phyloP scores from a whole-genome alignment of 176 grass and related monocot species.

The Thinopyrum elongatum region DNA sequence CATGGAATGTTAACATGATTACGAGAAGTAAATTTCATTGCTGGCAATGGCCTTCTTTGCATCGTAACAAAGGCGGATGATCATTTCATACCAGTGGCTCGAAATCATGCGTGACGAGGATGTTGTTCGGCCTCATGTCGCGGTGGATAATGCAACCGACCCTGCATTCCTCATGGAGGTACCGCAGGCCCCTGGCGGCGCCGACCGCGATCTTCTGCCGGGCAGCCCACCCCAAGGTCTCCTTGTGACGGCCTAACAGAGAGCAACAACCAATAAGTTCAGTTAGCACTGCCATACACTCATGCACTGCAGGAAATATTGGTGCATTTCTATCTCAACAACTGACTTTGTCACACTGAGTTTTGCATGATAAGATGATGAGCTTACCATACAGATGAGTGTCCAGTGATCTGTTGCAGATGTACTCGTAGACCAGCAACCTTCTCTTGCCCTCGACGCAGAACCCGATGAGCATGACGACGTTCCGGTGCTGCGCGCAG shows the following conservation, averaged over 20 bases:
- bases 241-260: constrained; percentile 56
- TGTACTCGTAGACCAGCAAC: constrained; percentile 94
- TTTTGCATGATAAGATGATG: neutral
- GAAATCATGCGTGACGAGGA: constrained; percentile 95
- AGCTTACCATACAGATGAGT: constrained; percentile 86
- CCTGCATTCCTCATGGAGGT: constrained; percentile 95
- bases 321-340: neutral
- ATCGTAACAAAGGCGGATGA: neutral
- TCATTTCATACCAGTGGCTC: constrained; percentile 77
- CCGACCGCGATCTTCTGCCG: constrained; percentile 93
- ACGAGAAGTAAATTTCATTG: too few relatives aligned
- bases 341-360: neutral
- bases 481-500: constrained; percentile 94
- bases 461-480: constrained; percentile 97
- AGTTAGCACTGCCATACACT: neutral
- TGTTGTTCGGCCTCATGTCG: constrained; percentile 97
- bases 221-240: constrained; percentile 69
- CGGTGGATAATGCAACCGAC: constrained; percentile 96
- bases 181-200: constrained; percentile 82
- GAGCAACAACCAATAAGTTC: neutral
- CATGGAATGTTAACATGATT: too few relatives aligned
- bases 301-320: neutral
- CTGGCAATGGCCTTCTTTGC: neutral
- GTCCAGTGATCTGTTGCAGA: constrained; percentile 90
- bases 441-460: constrained; percentile 93